Base-by-base conservation (phyloP, 2,329 filamentous ascomycete genomes). In the Fusarium sp. region DNA sequence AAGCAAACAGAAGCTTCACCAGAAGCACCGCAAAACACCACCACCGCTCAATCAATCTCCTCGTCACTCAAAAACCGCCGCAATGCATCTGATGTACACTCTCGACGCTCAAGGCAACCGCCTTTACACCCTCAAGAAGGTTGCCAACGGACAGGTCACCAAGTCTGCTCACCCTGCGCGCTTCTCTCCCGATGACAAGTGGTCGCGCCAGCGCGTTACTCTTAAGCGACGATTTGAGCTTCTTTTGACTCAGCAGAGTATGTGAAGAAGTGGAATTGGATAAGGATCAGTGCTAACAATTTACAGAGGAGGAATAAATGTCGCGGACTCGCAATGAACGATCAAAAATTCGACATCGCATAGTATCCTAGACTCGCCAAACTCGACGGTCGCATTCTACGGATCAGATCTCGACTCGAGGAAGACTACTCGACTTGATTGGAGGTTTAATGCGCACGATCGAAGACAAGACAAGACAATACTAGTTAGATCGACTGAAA, bases 121-220 rank as follows among this genome's bases (percentile, higher is more conserved):
- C 81, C 84, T 92, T 77, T 99, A 98, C 88, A 98, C 96, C 49
- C 90, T 98, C 73, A 95, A 98, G 85, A 98, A 98, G 86, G 89
- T 97, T 74, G 85, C 87, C 76, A 86, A 90, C 75, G 92, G 92
- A 78, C 89, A 94, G 79, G 93, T 98, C 78, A 97, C 95, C 81
- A 97, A 97, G 87, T 96, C 92, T 57, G 96, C 96, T 60, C 95
- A 98, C 84, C 95, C 96, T 48, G 96, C 96, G 45, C 89, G 96
- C 75, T 99, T 98, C 87, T 97, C 94, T 48, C 96, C 96, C 70
- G 96, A 99, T 84, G 96, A 99, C 87, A 97, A 98, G 87, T 98
- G 97, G 88, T 97, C 94, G 78, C 92, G 94, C 79, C 95, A 98
- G 84, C 90, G 96, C 75, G 94, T 98, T 52, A 97, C 94, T 22